Evolutionary conservation across 257 asterid species (phyloP).

Genomic region (Scutellaria baicalensis): DNA sequence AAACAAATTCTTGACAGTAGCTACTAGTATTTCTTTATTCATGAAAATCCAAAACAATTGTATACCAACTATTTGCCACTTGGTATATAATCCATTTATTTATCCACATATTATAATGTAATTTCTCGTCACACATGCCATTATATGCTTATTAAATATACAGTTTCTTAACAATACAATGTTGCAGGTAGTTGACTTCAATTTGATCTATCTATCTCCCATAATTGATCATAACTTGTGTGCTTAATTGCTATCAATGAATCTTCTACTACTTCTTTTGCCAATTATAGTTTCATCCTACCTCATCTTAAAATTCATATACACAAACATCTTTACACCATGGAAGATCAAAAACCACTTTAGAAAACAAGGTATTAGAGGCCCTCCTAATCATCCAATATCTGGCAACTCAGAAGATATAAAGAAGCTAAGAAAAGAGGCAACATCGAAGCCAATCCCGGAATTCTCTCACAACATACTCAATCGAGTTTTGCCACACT

Average conservation of each 20-base stretch:
- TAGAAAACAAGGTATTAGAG: conserved; percentile 32
- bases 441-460: conserved; percentile 23
- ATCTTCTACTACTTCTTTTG: conserved; percentile 4
- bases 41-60: no score
- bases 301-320: not conserved
- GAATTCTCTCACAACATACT: conserved; percentile 23
- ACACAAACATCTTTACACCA: conserved; percentile 24
- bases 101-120: no score
- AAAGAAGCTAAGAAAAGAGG: conserved; percentile 26
- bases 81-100: no score
- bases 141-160: no score
- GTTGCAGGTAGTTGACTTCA: not conserved
- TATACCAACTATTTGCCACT: no score
- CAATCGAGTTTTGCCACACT: conserved; percentile 34
- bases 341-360: conserved; percentile 25
- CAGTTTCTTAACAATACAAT: no score
- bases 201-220: no score
- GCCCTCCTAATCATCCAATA: conserved; percentile 34
- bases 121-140: no score
- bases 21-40: no score
- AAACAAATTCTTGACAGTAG: no score
- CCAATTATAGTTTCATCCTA: not conserved
- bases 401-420: conserved; percentile 29
- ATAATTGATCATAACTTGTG: no score
- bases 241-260: not conserved